Evolutionary conservation across 129 eudicot genomes (phyloP), one percentile per base, ranked within the genome.

Genomic region (Escallonia herrerae): DNA sequence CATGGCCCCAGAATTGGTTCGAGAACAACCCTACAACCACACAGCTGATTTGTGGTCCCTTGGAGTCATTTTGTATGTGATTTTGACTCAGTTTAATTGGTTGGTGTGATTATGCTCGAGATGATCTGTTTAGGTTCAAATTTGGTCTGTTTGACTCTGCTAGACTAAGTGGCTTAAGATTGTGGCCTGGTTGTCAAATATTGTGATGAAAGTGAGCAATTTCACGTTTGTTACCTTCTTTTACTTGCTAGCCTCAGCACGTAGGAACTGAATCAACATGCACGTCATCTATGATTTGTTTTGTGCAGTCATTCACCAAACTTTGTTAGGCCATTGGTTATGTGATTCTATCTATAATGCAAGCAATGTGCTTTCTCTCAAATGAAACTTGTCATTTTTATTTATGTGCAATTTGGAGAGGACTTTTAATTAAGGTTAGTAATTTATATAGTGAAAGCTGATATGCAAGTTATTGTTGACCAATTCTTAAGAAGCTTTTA

Each of bases 1-100:
- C 81, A 94, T 94, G 99, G 99, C 99, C 68, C 99, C 99, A 61
- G 99, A 94, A 80, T 65, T 94, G 72, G 99, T 94, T 58, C 80
- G 99, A 48, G 99, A 94, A 76, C 99, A 94, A 53, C 99, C 99
- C 2, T 94, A 94, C 87, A 94, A 86, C 69, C 99, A 94, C 73
- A 89, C 99, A 15, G 97, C 86, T 60, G 99, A 94, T 77, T 68
- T 94, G 58, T 94, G 99, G 99, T 94, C 99, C 40, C 89, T 82
- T 67, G 99, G 99, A 67, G 97, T 94, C 52, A 94, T 94, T 72
- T 76, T 94, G 97, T 94, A 86, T 65, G 98, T 81, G 59, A 14
- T 69, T 57, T 56, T 8, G 61, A 13, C 50, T 50, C 14, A 47
- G 61, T 52, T 43, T 39, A 47, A 13, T 49, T 41, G 14, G 8